These are phyloP conservation scores for Fusarium xylarioides DNA, from an alignment of 2,329 filamentous ascomycete species.

Conservation along the genomic window DNA sequence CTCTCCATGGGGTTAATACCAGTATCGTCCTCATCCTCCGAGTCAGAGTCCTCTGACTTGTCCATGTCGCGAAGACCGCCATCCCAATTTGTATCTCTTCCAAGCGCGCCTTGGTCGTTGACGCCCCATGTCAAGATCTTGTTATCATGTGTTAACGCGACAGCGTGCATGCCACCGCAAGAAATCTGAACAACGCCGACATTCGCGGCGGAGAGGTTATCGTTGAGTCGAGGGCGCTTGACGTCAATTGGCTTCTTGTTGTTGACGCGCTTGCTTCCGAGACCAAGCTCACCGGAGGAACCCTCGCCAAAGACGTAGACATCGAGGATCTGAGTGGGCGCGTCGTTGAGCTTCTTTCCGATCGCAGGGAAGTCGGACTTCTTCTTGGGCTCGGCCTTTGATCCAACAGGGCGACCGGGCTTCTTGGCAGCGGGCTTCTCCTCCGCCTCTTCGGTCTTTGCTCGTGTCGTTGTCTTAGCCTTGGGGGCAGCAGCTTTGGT, in stretches of 20 bases:
- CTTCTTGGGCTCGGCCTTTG: constrained; percentile 35
- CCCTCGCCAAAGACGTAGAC: constrained; percentile 85
- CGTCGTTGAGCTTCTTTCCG: constrained; percentile 76
- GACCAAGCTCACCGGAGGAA: constrained; percentile 81
- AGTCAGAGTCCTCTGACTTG: constrained; percentile 62
- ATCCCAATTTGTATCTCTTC: constrained; percentile 75
- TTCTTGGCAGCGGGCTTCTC: constrained; percentile 48
- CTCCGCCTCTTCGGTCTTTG: constrained; percentile 56
- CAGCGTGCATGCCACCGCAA: constrained; percentile 83
- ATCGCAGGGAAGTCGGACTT: constrained; percentile 56
- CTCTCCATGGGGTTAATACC: constrained; percentile 78
- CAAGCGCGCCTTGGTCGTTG: constrained; percentile 84
- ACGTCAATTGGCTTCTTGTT: constrained; percentile 73
- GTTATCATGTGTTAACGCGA: constrained; percentile 81
- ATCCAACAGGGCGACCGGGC: constrained; percentile 14
- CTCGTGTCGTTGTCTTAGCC: constrained; percentile 33
- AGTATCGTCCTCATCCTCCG: constrained; percentile 66
- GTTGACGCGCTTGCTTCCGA: constrained; percentile 73
- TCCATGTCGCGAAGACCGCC: constrained; percentile 69
- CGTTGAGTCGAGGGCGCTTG: constrained; percentile 84
- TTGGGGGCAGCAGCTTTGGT: constrained; percentile 43
- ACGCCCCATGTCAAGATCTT: constrained; percentile 88
- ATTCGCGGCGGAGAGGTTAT: constrained; percentile 67
- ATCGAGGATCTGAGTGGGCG: constrained; percentile 71
- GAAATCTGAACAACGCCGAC: constrained; percentile 80